Base-by-base conservation (phyloP, 2,329 filamentous ascomycete genomes). In the Claviceps sp. region DNA sequence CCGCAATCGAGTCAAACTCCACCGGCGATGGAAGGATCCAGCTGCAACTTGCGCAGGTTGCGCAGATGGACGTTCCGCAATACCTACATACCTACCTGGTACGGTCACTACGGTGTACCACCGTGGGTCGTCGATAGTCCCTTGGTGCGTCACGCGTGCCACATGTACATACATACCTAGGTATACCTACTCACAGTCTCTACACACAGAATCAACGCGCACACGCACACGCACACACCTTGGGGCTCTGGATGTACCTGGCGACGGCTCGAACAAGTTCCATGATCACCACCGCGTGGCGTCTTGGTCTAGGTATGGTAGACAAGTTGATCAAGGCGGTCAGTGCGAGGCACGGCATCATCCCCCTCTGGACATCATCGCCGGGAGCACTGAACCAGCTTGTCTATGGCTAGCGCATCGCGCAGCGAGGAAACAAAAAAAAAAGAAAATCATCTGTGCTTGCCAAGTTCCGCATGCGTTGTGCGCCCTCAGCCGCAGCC, bases 231-330 rank as follows among this genome's bases (percentile, higher is more conserved):
- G 9, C 9, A 34, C 29, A 34, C 29, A 34, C 29, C 29, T 34
- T 34, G 4, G 29, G 3, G 9, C 29, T 34, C 11, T 34, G 29
- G 3, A 34, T 34, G 26, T 29, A 29, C 26, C 26, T 23, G 47
- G 47, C 47, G 29, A 37, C 36, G 45, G 20, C 37, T 38, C 23
- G 14, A 6, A 45, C 16, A 50, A 47, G 23, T 13, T 34, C 26
- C 7, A 42, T 44, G 23, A 39, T 37, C 46, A 34, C 40, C 34
- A 46, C 49, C 36, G 49, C 46, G 49, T 53, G 52, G 52, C 52
- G 52, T 51, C 49, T 49, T 53, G 46, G 23, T 51, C 13, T 34
- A 17, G 22, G 43, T n/a, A 3, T 14, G n/a, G 23, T 23, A 45
- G 26, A 6, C 26, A 9, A 29, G 8, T 29, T 9, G 9, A 29